Conservation (phyloP, 202 grass and related monocot species). For the Dendrocalamus latiflorus region DNA sequence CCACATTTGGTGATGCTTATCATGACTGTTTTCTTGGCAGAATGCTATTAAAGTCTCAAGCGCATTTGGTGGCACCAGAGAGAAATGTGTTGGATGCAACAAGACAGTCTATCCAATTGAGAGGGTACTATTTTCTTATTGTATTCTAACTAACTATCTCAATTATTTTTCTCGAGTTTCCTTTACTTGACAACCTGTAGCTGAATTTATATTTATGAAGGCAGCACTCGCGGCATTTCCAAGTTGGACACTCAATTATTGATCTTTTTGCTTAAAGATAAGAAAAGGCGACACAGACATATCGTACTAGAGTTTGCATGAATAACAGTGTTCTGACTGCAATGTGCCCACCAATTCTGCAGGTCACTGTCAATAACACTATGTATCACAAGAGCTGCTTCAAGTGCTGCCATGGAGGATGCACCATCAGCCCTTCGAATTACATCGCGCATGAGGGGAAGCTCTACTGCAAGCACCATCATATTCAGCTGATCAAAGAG, state of each 20-base stretch:
- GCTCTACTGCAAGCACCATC: conserved; percentile 99
- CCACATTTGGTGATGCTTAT: conserved; percentile 23
- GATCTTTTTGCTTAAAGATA: neutral
- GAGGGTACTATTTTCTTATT: conserved; percentile 67
- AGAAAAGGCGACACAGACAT: neutral
- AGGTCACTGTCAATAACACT: conserved; percentile 86
- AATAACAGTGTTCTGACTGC: neutral
- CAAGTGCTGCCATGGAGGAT: conserved; percentile 97
- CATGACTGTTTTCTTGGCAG: conserved; percentile 46
- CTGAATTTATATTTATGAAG: neutral
- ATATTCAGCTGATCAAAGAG: no score
- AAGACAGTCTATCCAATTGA: conserved; percentile 97
- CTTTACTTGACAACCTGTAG: conserved; percentile 8
- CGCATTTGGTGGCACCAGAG: conserved; percentile 84
- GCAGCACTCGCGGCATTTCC: no score
- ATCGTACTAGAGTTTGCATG: conserved; percentile 8
- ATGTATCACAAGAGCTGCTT: conserved; percentile 99
- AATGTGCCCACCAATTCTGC: neutral
- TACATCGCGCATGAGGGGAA: conserved; percentile 94
- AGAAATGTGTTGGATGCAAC: conserved; percentile 88
- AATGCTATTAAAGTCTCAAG: conserved; percentile 83
- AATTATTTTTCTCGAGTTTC: neutral
- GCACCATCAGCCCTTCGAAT: conserved; percentile 94
- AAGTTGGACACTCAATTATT: conserved; percentile 14
- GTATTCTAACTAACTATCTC: conserved; percentile 16